Percentiles rank a stretch among this genome's conserved stretches.
These are phyloP conservation scores for baker's yeast (Saccharomyces cerevisiae) DNA, from an alignment of 805 yeast genomes.

Conservation along the genomic window DNA sequence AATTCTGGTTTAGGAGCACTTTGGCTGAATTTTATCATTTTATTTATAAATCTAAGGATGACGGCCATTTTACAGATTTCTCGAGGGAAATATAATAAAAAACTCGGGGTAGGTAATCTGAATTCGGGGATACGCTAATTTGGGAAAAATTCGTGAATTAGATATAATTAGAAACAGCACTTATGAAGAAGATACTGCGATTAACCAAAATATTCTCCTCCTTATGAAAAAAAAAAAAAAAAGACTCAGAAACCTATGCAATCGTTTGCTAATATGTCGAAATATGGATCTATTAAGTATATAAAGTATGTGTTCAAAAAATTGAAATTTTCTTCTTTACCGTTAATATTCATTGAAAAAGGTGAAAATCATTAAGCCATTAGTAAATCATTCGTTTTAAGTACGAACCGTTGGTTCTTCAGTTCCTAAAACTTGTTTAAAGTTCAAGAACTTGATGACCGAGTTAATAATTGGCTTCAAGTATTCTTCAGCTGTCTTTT, in stretches of 20 bases:
- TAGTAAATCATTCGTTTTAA: slow-evolving; percentile 23
- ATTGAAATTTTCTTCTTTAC: not conserved
- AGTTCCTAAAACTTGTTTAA: slow-evolving; percentile 69
- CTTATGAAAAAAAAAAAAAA: not conserved
- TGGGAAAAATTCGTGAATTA: not conserved
- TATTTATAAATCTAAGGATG: not conserved
- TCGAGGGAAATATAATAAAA: not conserved
- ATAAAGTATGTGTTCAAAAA: not conserved
- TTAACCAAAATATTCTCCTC: not conserved
- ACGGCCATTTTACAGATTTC: not conserved
- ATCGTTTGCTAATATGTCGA: not conserved
- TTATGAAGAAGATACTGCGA: not conserved
- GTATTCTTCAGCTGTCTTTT: slow-evolving; percentile 55
- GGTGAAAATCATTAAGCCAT: not conserved
- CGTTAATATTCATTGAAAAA: not conserved
- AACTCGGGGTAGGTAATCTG: not conserved
- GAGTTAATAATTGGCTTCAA: slow-evolving; percentile 53
- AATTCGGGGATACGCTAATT: not conserved
- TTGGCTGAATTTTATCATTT: not conserved
- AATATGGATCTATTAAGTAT: not conserved
- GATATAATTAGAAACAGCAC: not conserved
- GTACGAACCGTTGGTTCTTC: slow-evolving; percentile 87
- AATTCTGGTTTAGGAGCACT: not conserved
- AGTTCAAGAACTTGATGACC: slow-evolving; percentile 60
- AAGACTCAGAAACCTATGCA: not conserved